Conservation (phyloP, 345 rosid species). For the Ailanthus altissimus region DNA sequence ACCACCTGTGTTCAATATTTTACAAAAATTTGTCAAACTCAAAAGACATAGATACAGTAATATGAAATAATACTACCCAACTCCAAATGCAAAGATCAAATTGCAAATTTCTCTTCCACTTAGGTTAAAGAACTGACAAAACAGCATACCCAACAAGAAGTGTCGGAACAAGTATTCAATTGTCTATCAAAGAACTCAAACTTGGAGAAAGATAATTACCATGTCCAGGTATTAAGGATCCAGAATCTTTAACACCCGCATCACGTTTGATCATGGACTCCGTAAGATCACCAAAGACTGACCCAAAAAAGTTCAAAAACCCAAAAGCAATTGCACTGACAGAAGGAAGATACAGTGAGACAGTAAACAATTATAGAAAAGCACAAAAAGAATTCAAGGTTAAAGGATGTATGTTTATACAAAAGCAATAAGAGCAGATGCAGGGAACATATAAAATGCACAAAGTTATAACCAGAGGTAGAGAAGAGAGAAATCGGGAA, state of each 20-base stretch:
- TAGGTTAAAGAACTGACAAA: neutral
- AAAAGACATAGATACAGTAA: too few species aligned
- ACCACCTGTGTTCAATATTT: conserved; percentile 57
- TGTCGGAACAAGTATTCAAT: neutral
- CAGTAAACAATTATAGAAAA: neutral
- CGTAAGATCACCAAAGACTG: conserved; percentile 89
- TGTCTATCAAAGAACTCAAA: neutral
- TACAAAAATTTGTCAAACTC: too few species aligned
- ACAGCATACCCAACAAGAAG: neutral
- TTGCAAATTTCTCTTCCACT: too few species aligned
- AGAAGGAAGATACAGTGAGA: conserved; percentile 22
- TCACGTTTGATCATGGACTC: conserved; percentile 98
- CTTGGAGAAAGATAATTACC: conserved; percentile 41
- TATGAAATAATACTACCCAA: too few species aligned
- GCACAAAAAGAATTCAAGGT: neutral
- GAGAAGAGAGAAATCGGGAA: neutral
- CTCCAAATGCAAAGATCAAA: too few species aligned
- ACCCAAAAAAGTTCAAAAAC: conserved; percentile 81
- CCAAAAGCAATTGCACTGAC: conserved; percentile 84
- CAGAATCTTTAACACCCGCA: conserved; percentile 97
- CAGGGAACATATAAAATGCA: neutral
- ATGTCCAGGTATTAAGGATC: conserved; percentile 93
- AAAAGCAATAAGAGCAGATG: neutral
- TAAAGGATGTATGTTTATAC: neutral
- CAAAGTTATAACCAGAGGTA: neutral